Conservation (phyloP, 805 yeast genomes). For the Blastobotrys mokoenaii region DNA sequence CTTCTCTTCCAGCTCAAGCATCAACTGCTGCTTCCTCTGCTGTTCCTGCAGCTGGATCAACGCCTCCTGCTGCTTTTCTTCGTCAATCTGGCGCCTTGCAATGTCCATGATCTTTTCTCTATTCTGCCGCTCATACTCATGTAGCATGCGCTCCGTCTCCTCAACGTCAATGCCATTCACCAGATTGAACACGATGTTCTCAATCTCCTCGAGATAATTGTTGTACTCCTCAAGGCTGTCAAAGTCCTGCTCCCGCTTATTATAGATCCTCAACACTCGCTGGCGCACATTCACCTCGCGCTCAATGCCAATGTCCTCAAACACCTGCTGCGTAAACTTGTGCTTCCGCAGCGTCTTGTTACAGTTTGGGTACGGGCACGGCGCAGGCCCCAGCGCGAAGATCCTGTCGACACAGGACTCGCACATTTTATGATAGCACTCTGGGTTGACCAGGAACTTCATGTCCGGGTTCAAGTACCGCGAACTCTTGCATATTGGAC, state of each 20-base stretch:
- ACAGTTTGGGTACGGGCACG: slow-evolving; percentile 91
- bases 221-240: slow-evolving; percentile 52
- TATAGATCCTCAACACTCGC: slow-evolving; percentile 67
- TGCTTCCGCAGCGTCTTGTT: slow-evolving; percentile 79
- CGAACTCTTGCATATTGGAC: slow-evolving; percentile 97
- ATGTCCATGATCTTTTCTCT: slow-evolving; percentile 68
- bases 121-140: slow-evolving; percentile 59
- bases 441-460: slow-evolving; percentile 88
- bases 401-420: slow-evolving; percentile 93
- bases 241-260: slow-evolving; percentile 73
- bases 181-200: slow-evolving; percentile 69
- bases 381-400: slow-evolving; percentile 90
- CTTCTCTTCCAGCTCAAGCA: no score
- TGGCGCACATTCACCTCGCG: slow-evolving; percentile 86
- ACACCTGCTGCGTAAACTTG: slow-evolving; percentile 83
- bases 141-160: slow-evolving; percentile 55
- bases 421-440: slow-evolving; percentile 96
- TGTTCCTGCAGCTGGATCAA: slow-evolving; percentile 36
- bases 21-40: neutral
- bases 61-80: slow-evolving; percentile 56
- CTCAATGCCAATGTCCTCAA: slow-evolving; percentile 85
- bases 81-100: slow-evolving; percentile 63
- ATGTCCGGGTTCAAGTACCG: slow-evolving; percentile 88
- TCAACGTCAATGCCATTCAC: slow-evolving; percentile 63
- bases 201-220: slow-evolving; percentile 74